Percentiles rank a stretch among this genome's conserved stretches.
Evolutionary conservation across 306 rosid species (phyloP).

Genomic region (Abrus pulchellus): DNA sequence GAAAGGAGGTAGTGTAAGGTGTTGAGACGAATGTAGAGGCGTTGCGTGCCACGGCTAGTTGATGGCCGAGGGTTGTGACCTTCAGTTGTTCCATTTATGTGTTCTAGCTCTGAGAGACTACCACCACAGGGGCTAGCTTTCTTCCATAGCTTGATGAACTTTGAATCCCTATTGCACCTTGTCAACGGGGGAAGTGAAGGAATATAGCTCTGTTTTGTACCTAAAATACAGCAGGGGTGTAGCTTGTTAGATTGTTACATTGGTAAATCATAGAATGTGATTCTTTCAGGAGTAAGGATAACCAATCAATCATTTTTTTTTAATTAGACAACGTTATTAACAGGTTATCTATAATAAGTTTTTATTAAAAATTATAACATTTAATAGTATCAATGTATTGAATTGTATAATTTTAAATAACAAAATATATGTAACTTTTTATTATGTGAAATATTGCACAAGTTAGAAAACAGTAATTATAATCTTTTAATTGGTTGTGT

Average conservation of each 20-base stretch:
- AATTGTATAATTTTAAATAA: no score
- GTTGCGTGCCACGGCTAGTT: constrained; percentile 94
- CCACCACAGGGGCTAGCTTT: constrained; percentile 73
- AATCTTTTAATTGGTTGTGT: not conserved
- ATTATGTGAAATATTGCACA: no score
- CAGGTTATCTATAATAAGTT: no score
- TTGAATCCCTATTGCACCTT: constrained; percentile 84
- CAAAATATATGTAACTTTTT: no score
- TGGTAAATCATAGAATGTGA: no score
- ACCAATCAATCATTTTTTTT: no score
- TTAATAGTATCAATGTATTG: no score
- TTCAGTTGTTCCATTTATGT: constrained; percentile 56
- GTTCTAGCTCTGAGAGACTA: constrained; percentile 48
- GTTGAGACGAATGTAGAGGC: constrained; percentile 92
- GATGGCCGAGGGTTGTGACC: constrained; percentile 78
- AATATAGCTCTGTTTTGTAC: constrained; percentile 82
- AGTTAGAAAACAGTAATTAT: no score
- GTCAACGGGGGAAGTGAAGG: constrained; percentile 90
- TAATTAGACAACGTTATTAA: no score
- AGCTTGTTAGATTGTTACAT: not conserved
- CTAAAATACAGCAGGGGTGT: constrained; percentile 53
- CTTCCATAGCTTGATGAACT: constrained; percentile 73
- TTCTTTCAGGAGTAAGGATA: no score
- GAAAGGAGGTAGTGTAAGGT: constrained; percentile 73
- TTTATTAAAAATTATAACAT: no score